Evolutionary conservation across 768 basidiomycete genomes (phyloP), one percentile per base, ranked within the genome.

Genomic region (Floccularia luteovirens): DNA sequence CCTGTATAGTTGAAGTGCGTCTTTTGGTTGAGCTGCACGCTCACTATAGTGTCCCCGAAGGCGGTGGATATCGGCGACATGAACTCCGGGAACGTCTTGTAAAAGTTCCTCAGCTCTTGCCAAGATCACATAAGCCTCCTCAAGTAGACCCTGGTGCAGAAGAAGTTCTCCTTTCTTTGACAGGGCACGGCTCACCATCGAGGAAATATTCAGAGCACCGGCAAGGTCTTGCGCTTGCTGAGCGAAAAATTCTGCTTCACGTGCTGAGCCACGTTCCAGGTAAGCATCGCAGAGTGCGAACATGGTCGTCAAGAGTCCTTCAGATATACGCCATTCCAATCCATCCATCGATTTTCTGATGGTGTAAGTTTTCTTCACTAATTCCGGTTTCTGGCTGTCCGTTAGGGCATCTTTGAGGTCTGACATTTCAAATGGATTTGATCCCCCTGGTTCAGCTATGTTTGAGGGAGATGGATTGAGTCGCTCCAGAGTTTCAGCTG

Each of bases 221-320:
- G 90, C 87, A 1, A 97, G 63, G 14, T 80, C 77, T n/a, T 72
- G 63, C 1, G 85, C 86, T 53, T 90, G 83, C 28, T 82, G 69
- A 0, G 82, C 70, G 54, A 91, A 94, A 50, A 85, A 92, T 44
- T 89, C 81, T 1, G 89, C 81, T 50, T 93, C 90, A 16, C 84
- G 75, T 2, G 81, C 75, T 4, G 91, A 90, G 0, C 94, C 94
- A 13, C 90, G 76, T 0, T 62, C 56, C 14, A 79, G 66, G 49
- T 91, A 89, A 0, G 74, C 67, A 5, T 77, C 69, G 0, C 75
- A 66, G 5, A 94, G 64, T 2, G 76, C 66, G 43, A 93, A 74
- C 2, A 87, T 61, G 0, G 80, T 77, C 0, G 65, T 61, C 3
- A 91, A 60, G 3, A 94, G 69, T 8, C 78, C 80, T 49, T 87